Conservation (phyloP, 345 rosid genomes). For the Abelmoschus esculentus region DNA sequence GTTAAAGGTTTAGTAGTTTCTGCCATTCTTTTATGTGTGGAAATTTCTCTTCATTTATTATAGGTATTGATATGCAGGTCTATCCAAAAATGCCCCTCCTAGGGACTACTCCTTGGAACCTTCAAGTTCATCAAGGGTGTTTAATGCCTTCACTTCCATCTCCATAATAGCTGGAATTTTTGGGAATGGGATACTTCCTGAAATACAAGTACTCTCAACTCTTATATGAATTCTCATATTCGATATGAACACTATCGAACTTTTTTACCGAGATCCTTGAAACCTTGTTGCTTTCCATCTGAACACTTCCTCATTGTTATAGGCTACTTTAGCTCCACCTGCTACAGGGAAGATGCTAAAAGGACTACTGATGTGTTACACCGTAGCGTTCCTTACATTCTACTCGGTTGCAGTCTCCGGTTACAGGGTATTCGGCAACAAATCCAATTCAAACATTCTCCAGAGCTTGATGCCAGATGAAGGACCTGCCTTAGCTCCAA, state of each 20-base stretch:
- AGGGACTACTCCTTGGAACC: constrained; percentile 65
- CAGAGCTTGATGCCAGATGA: constrained; percentile 77
- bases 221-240: neutral
- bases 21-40: neutral
- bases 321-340: constrained; percentile 99
- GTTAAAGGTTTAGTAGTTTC: neutral
- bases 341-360: constrained; percentile 96
- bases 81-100: constrained; percentile 59
- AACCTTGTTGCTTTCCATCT: constrained; percentile 6
- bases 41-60: neutral
- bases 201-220: constrained; percentile 59
- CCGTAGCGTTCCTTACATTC: constrained; percentile 65
- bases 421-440: constrained; percentile 72
- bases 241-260: no score
- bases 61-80: constrained; percentile 29
- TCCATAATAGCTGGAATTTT: constrained; percentile 89
- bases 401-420: constrained; percentile 77
- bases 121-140: constrained; percentile 49
- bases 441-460: constrained; percentile 73
- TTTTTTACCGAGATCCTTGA: neutral
- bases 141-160: constrained; percentile 85
- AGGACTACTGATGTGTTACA: constrained; percentile 80
- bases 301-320: constrained; percentile 8
- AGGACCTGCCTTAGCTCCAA: constrained; percentile 77
- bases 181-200: constrained; percentile 96